phyloP scores from a whole-genome alignment of 1,139 yeast species.

The Kluyveromyces sp. region DNA sequence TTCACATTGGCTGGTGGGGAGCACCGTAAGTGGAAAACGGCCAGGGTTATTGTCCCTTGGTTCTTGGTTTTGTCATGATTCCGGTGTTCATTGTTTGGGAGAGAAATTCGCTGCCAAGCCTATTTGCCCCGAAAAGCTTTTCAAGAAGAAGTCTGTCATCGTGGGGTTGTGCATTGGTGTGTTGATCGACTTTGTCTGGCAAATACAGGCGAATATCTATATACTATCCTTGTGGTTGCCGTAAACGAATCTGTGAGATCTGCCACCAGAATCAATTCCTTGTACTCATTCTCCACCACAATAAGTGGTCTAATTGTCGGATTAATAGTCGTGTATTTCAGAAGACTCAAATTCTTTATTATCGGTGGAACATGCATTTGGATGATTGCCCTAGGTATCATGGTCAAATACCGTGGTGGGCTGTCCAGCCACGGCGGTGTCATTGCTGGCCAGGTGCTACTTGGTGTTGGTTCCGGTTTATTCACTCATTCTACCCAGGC shows the following conservation, averaged over 20 bases:
- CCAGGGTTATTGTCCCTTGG: conserved; percentile 52
- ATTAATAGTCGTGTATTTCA: conserved; percentile 40
- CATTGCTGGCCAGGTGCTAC: conserved; percentile 52
- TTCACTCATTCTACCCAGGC: conserved; percentile 61
- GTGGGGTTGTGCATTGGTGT: conserved; percentile 45
- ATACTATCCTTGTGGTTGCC: conserved; percentile 53
- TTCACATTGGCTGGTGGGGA: conserved; percentile 57
- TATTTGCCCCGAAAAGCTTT: conserved; percentile 41
- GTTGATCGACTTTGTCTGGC: conserved; percentile 50
- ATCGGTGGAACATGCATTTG: conserved; percentile 47
- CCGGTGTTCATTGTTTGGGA: conserved; percentile 54
- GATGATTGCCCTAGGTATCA: conserved; percentile 50
- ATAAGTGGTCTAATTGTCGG: conserved; percentile 53
- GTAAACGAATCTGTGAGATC: conserved; percentile 48
- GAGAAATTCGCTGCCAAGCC: conserved; percentile 42
- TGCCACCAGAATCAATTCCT: conserved; percentile 55
- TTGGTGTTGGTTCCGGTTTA: conserved; percentile 69
- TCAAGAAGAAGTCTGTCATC: conserved; percentile 52
- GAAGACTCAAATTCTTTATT: conserved; percentile 52
- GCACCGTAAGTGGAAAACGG: conserved; percentile 43
- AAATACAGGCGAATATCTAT: conserved; percentile 61
- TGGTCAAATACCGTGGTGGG: conserved; percentile 44
- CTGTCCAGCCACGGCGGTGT: conserved; percentile 43
- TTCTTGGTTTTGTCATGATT: conserved; percentile 42
- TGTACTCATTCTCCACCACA: conserved; percentile 60